A percentile compares a stretch with the other conserved stretches of the same genome.
Evolutionary conservation across 1,284 basidiomycete species (phyloP).

Genomic region (Ceratobasidium sp.): DNA sequence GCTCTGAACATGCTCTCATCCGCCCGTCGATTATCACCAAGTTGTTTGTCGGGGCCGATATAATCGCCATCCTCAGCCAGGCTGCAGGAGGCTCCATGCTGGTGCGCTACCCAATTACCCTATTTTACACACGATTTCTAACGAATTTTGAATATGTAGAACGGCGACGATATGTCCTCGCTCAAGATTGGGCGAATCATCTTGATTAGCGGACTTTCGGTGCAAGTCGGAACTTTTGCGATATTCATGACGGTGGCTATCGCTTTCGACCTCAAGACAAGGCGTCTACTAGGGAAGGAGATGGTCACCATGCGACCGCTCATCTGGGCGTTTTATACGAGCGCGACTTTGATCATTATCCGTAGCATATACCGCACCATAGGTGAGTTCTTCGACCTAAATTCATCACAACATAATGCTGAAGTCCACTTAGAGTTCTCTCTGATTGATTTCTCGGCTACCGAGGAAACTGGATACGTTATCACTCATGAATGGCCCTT

Average conservation of each 20-base stretch:
- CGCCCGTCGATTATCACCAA: constrained; percentile 46
- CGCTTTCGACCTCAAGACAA: constrained; percentile 44
- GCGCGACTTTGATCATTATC: constrained; percentile 37
- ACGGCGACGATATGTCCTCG: constrained; percentile 19
- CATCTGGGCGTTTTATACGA: constrained; percentile 42
- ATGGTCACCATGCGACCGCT: constrained; percentile 25
- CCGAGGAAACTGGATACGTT: constrained; percentile 43
- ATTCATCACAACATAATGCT: no score
- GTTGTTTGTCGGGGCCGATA: constrained; percentile 43
- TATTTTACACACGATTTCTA: background rate
- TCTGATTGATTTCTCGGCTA: constrained; percentile 39
- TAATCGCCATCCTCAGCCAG: constrained; percentile 44
- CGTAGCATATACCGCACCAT: constrained; percentile 45
- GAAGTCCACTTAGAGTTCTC: constrained; percentile 42
- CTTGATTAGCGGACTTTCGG: constrained; percentile 44
- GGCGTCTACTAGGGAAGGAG: constrained; percentile 13
- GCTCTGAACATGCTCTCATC: constrained; percentile 40
- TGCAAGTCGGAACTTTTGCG: constrained; percentile 47
- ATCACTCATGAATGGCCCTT: constrained; percentile 47
- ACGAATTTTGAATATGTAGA: background rate
- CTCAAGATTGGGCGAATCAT: constrained; percentile 42
- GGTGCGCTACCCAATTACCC: background rate
- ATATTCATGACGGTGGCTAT: constrained; percentile 48
- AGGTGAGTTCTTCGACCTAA: constrained; percentile 27
- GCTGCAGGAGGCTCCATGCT: constrained; percentile 43